Evolutionary conservation across 129 eudicot species (phyloP), one percentile per base, ranked within the genome.

Genomic region (Oenanthe sinensis): DNA sequence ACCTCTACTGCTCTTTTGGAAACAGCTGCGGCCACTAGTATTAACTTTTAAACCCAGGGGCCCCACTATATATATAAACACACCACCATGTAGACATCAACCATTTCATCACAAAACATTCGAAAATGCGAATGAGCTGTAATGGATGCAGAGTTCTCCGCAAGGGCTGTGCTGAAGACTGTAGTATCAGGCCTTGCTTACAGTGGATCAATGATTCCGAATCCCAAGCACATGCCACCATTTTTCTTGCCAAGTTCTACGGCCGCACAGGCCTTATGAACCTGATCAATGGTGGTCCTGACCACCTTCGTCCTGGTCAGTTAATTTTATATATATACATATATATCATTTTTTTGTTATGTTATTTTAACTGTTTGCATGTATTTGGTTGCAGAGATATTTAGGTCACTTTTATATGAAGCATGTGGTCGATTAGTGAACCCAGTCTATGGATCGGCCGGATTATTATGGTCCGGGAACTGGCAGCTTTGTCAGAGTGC

Each of bases 371-470:
- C 33, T 60, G 36, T 60, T 60, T n/a, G 5, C 24, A 60, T 60
- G 33, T 78, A 5, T 55, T 52, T 13, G 0, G 26, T 78, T 78
- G 82, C 96, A 92, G 97, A 85, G 75, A 86, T 88, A 46, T 92
- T 92, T 74, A 71, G 89, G 79, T 93, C 98, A 22, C 88, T 93
- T 28, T 77, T 90, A 30, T 87, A 90, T 83, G 98, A 93, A 67
- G 94, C 98, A 0, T 93, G 98, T 40, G 98, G 98, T 40, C 85
- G 98, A 82, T 90, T 93, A 12, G 90, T 93, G 86, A 93, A 93
- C 80, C 98, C 98, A 42, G 83, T 93, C 22, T 87, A 87, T 85
- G 98, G 98, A 62, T 93, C 98, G 1, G 94, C 91, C 24, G 97
- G 98, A 88, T 83, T 93, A 78, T 76, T 93, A 15, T 93, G 94